Base-by-base conservation (phyloP, 108 stramenopile genomes). In the Nitzschia sp. region DNA sequence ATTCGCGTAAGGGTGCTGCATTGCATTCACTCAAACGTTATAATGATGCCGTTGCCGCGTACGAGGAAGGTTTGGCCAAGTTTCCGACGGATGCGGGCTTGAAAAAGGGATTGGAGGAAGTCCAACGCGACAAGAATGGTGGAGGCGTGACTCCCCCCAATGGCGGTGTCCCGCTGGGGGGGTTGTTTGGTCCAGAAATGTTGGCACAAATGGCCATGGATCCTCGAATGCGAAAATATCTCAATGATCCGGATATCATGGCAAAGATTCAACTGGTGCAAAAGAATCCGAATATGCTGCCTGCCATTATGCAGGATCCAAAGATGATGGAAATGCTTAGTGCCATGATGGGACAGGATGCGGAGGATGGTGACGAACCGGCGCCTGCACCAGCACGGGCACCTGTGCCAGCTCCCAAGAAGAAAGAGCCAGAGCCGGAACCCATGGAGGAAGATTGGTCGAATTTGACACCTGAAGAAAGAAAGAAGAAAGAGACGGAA, bases 1-100 rank as follows among this genome's bases (percentile, higher is more conserved):
- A 96, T 74, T 88, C 88, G 9, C 78, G 96, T 49, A 96, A 96
- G 81, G 93, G 95, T 55, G 92, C 90, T 28, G 99, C 98, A 24
- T 87, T 99, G 27, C 98, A 99, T 85, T 70, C 93, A 6, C 70
- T 98, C 53, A 93, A 93, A 68, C 80, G 97, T 34, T 96, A 95
- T 87, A 96, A 98, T 54, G 98, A 99, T 58, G 94, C 98, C 59
- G 86, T 96, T 58, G 81, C 79, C 18, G 95, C 97, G 5, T 99
- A 97, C 72, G 81, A 98, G 29, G 87, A 90, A 62, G 99, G 99
- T 31, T 66, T 99, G 29, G 81, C 58, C 45, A 86, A 94, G 32
- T 95, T 89, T 69, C 97, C 98, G 5, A 71, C 60, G 24, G 98
- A 98, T 68, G 90, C 85, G 31, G 86, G 80, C n/a, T 75, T 99